phyloP scores from a whole-genome alignment of 257 asterid genomes.

The Nicotiana tomentosiformis region DNA sequence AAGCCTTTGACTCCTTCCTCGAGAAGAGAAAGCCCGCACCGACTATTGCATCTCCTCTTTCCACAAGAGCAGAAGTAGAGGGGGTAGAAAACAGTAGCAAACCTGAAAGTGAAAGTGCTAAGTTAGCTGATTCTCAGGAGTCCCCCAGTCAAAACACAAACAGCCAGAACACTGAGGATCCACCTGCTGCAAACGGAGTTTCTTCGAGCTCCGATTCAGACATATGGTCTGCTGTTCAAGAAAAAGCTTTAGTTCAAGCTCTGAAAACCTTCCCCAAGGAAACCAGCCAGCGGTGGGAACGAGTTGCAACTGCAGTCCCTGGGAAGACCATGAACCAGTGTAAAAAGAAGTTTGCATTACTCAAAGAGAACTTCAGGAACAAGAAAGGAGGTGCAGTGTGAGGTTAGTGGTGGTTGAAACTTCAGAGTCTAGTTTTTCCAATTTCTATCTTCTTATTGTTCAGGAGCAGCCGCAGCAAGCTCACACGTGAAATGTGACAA shows the following conservation, averaged over 20 bases:
- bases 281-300: conserved; percentile 82
- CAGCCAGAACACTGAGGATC: conserved; percentile 25
- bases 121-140: conserved; percentile 21
- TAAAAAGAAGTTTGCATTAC: conserved; percentile 59
- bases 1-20: conserved; percentile 92
- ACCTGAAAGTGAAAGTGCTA: conserved; percentile 24
- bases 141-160: conserved; percentile 25
- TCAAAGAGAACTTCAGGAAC: conserved; percentile 87
- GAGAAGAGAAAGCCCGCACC: conserved; percentile 84
- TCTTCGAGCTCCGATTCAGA: conserved; percentile 57
- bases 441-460: not conserved
- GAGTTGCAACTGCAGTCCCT: conserved; percentile 73
- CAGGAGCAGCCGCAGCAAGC: not conserved
- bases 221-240: conserved; percentile 77
- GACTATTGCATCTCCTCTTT: conserved; percentile 77
- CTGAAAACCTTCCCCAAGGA: conserved; percentile 86
- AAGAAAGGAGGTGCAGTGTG: conserved; percentile 44
- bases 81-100: conserved; percentile 26
- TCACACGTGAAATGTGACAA: not conserved
- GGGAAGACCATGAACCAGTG: conserved; percentile 71
- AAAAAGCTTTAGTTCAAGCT: conserved; percentile 80
- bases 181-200: conserved; percentile 26
- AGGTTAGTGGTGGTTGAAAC: conserved; percentile 9
- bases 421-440: not conserved
- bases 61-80: conserved; percentile 61